These are phyloP conservation scores for Fusarium pseudocircinatum DNA, from an alignment of 2,329 filamentous ascomycete genomes.

Conservation along the genomic window DNA sequence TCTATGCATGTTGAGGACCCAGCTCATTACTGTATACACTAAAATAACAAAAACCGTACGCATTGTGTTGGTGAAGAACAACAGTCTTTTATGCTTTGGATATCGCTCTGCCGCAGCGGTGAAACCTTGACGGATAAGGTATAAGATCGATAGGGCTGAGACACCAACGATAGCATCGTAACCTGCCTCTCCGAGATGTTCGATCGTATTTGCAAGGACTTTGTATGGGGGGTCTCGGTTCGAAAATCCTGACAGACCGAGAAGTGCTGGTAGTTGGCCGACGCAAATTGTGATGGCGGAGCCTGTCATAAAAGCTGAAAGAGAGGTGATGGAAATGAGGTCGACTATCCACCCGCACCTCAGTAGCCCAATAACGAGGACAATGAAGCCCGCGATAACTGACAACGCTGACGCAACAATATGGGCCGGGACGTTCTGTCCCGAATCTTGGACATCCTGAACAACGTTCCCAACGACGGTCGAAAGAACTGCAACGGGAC, in stretches of 20 bases:
- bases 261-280: slow-evolving; percentile 82
- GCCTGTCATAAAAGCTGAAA: slow-evolving; percentile 97
- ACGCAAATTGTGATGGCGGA: slow-evolving; percentile 88
- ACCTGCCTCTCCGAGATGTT: slow-evolving; percentile 71
- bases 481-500: slow-evolving; percentile 95
- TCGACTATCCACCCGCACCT: slow-evolving; percentile 92
- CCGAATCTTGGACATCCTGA: slow-evolving; percentile 63
- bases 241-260: slow-evolving; percentile 81
- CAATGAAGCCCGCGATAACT: slow-evolving; percentile 79
- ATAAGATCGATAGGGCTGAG: slow-evolving; percentile 81
- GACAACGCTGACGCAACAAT: slow-evolving; percentile 82
- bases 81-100: slow-evolving; percentile 74
- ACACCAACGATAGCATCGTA: slow-evolving; percentile 90
- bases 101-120: slow-evolving; percentile 73
- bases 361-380: slow-evolving; percentile 80
- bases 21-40: slow-evolving; percentile 91
- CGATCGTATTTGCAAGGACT: slow-evolving; percentile 85
- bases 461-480: slow-evolving; percentile 89
- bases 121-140: slow-evolving; percentile 75
- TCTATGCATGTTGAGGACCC: slow-evolving; percentile 78
- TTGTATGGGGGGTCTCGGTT: slow-evolving; percentile 81
- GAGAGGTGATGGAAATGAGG: slow-evolving; percentile 87
- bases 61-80: slow-evolving; percentile 92
- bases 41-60: slow-evolving; percentile 92
- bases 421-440: slow-evolving; percentile 68